Base-by-base conservation (phyloP, 225 moss, liverwort and hornwort genomes). In the Climacium dendroides region DNA sequence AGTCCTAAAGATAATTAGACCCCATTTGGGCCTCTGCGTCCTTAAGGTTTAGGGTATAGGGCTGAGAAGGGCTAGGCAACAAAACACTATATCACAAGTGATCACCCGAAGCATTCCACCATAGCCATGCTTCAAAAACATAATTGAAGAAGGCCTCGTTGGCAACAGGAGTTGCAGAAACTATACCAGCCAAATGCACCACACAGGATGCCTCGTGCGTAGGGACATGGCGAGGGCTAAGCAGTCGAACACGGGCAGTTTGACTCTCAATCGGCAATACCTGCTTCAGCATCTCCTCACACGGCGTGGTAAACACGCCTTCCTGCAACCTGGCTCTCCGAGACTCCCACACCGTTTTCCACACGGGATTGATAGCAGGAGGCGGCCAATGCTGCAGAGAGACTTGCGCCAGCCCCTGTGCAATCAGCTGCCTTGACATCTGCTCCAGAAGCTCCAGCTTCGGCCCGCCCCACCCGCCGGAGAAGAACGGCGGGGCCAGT, bases 261-360 rank as follows among this genome's bases (percentile, higher is more conserved):
- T 93, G 99, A 89, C 99, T 97, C 93, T 99, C 96, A 53, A 94
- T 87, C 28, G 99, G 99, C 83, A 99, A 88, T 37, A 93, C 97
- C 89, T 94, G 94, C 89, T 91, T 95, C 52, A 99, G 91, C 86
- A 94, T 85, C 74, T 95, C 94, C 52, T 97, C 97, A 85, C 99
- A 99, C 9, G 99, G 97, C 65, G 99, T 99, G 60, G 78, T 69
- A 72, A 99, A 99, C 11, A 93, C 64, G 73, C 93, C 99, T 87
- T 99, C 99, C 87, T 92, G 96, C 69, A 99, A 82, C 86, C 84
- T 88, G 19, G 99, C 97, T 63, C 77, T 92, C 86, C 92, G 92
- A 57, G 99, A 95, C 84, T 97, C 95, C 99, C 99, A 99, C 39
- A 99, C 86, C 24, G 96, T 97, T 39, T 74, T 91, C 95, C 97